Percentiles rank a stretch among this genome's conserved stretches.
Evolutionary conservation across 2,329 filamentous ascomycete genomes (phyloP).

Genomic region (Fusarium tanahbumbuense): DNA sequence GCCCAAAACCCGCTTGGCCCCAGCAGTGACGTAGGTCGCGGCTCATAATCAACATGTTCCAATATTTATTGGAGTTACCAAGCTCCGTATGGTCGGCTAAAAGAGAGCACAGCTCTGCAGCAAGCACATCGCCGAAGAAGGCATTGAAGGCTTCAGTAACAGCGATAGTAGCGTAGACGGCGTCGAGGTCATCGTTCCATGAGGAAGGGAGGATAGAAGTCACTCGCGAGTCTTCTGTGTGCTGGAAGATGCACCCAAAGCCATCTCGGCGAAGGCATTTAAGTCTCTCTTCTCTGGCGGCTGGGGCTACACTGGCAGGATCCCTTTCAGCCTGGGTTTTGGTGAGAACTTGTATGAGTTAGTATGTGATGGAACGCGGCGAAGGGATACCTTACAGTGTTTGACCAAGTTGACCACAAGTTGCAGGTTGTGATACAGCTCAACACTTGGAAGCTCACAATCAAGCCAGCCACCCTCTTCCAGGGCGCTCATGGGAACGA

Average conservation of each 20-base stretch:
- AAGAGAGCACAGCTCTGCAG: not conserved
- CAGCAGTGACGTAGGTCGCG: not conserved
- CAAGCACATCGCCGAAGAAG: not conserved
- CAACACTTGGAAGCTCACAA: not conserved
- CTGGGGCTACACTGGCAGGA: not conserved
- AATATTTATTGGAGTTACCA: not conserved
- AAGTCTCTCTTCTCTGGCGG: not conserved
- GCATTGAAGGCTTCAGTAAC: not conserved
- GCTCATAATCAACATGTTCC: not conserved
- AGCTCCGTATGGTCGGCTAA: not conserved
- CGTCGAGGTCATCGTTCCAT: not conserved
- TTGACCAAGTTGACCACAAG: not conserved
- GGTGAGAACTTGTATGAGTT: not conserved
- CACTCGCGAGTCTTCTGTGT: rapidly evolving
- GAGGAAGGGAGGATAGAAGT: not conserved
- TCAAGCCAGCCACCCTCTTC: not conserved
- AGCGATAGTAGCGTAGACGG: not conserved
- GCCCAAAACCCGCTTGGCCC: not conserved
- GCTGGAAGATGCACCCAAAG: not conserved
- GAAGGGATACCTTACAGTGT: not conserved
- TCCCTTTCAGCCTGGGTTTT: not conserved
- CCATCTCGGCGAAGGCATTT: not conserved
- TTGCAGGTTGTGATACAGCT: not conserved
- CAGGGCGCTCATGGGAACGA: not conserved
- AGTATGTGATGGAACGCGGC: not conserved